Conservation (phyloP, 495 filamentous ascomycete species). For the Aspergillus sclerotiicarbonarius region DNA sequence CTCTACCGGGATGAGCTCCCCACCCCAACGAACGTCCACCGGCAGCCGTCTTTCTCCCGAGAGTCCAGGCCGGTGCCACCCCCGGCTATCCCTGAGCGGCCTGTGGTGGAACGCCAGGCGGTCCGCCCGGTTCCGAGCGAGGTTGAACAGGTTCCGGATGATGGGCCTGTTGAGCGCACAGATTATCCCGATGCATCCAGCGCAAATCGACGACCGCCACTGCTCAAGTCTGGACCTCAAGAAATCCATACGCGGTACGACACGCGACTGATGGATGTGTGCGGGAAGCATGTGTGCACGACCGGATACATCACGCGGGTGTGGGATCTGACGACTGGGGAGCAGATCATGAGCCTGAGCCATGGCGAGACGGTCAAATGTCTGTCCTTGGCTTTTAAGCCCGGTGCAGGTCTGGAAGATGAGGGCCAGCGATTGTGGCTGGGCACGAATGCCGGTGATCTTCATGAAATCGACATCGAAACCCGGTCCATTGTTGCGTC, state of each 20-base stretch:
- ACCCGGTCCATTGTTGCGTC: conserved; percentile 63
- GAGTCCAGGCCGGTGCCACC: conserved; percentile 23
- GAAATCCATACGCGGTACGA: conserved; percentile 85
- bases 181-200: conserved; percentile 84
- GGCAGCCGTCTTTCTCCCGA: conserved; percentile 34
- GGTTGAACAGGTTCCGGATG: conserved; percentile 26
- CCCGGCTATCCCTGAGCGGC: conserved; percentile 24
- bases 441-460: conserved; percentile 79
- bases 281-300: conserved; percentile 83
- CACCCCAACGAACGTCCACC: conserved; percentile 19
- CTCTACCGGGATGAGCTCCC: conserved; percentile 13
- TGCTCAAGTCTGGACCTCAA: conserved; percentile 61
- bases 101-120: conserved; percentile 17
- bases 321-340: conserved; percentile 81
- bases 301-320: conserved; percentile 79
- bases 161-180: conserved; percentile 29
- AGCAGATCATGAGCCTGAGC: conserved; percentile 72
- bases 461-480: conserved; percentile 81
- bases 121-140: conserved; percentile 25
- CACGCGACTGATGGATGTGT: conserved; percentile 79
- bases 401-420: conserved; percentile 65
- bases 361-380: conserved; percentile 78
- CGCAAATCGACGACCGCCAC: conserved; percentile 80
- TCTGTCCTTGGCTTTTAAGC: conserved; percentile 81
- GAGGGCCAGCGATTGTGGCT: conserved; percentile 89